Evolutionary conservation across 2,329 filamentous ascomycete genomes (phyloP), one percentile per base, ranked within the genome.

Genomic region (Pseudogymnoascus sp.): DNA sequence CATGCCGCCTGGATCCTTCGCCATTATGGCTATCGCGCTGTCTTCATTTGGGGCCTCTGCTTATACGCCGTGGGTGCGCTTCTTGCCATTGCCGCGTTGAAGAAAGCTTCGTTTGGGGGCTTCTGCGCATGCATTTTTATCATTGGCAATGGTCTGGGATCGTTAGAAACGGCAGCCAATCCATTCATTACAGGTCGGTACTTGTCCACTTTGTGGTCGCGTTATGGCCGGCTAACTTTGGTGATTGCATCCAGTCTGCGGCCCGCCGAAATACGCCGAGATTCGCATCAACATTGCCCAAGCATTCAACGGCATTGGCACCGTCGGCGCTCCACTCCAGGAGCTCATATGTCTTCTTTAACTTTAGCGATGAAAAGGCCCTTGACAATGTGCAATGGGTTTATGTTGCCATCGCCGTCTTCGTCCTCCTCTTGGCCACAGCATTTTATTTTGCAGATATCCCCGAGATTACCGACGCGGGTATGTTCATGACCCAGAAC

Each of bases 261-360:
- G 58, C 5, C 89, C 89, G 3, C 87, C 89, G 5, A 82, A 83
- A 66, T 90, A 87, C 73, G 84, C 88, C 4, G 88, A 90, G 69
- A 80, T 91, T 65, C 85, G 89, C 67, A 86, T 93, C 77, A 89
- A 92, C 75, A 77, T 91, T 61, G 87, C 88, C 1, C 89, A 93
- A 73, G 87, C 88, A 62, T 88, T 92, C 76, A 89, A 92, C 70
- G 89, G 87, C 62, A 83, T 91, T 59, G 89, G 88, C 35, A 88
- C 87, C 7, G 86, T 91, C 59, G 79, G 91, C 37, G 88, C 88
- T 0, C 89, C 89, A 1, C 83, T 91, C 0, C 78, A 92, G 7
- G 89, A n/a, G 87, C 43, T 88, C 86, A 1, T 87, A 87, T 64
- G 87, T 88, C 63, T 89, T 92, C 75, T 92, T 92, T 76, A 82